Percentiles rank a stretch among this genome's conserved stretches.
These are phyloP conservation scores for Crithidia sp. DNA, from an alignment of 208 protist genomes.

Conservation along the genomic window DNA sequence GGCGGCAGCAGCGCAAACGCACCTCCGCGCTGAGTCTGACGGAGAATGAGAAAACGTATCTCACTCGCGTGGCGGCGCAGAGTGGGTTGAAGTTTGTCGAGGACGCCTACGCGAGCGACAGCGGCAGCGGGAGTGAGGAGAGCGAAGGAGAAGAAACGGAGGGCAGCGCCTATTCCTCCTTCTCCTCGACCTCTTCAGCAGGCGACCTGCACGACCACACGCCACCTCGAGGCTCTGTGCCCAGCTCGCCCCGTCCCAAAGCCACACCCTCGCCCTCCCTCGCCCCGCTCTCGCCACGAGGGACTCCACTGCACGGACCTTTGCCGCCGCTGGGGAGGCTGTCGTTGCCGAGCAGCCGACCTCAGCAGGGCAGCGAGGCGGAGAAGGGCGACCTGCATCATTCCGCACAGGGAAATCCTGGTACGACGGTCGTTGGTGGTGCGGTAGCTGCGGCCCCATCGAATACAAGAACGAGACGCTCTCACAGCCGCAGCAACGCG, in stretches of 20 bases:
- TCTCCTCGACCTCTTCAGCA: no score
- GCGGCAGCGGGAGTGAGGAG: conserved; percentile 19
- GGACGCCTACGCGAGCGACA: conserved; percentile 38
- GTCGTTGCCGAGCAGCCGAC: background rate
- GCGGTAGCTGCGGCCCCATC: no score
- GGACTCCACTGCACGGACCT: conserved; percentile 15
- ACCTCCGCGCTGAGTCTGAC: conserved; percentile 24
- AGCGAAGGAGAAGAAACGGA: background rate
- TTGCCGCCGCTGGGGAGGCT: conserved; percentile 3
- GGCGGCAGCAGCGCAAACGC: background rate
- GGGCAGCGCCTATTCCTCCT: no score
- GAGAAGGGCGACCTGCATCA: background rate
- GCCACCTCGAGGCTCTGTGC: no score
- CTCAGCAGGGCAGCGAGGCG: background rate
- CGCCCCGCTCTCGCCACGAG: background rate
- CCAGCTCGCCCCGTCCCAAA: no score
- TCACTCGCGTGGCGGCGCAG: conserved; percentile 18
- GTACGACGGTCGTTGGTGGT: no score
- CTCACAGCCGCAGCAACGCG: no score
- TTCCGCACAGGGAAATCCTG: no score
- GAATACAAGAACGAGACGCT: no score
- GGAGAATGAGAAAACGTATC: conserved; percentile 29
- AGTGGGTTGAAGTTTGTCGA: conserved; percentile 47
- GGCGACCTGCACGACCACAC: no score
- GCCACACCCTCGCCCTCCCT: background rate